Conservation (phyloP, 352 stramenopile genomes). For the Albugo laibachii region DNA sequence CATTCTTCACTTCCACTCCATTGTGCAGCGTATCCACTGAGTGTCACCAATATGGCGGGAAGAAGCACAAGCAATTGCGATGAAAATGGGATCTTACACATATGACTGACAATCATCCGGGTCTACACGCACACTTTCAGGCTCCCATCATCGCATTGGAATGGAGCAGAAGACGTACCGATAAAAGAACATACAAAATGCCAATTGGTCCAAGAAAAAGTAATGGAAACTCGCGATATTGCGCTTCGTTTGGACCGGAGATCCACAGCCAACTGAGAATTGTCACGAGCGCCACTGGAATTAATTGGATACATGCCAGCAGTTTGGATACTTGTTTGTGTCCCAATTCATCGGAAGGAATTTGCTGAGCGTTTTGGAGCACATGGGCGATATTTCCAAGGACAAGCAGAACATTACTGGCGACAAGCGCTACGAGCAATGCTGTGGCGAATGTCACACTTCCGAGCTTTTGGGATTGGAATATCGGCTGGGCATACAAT, state of each 20-base stretch:
- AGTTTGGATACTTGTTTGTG: conserved; percentile 72
- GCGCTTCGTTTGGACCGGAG: conserved; percentile 29
- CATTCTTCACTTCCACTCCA: conserved; percentile 23
- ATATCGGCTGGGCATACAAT: conserved; percentile 23
- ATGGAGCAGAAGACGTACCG: conserved; percentile 17
- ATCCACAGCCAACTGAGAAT: conserved; percentile 51
- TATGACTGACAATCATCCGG: conserved; percentile 79
- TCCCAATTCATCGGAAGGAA: conserved; percentile 42
- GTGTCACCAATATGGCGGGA: conserved; percentile 46
- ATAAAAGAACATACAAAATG: conserved; percentile 72
- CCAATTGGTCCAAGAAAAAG: conserved; percentile 65
- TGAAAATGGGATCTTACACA: conserved; percentile 78
- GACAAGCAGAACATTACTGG: conserved; percentile 57
- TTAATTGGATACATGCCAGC: conserved; percentile 52
- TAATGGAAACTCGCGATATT: conserved; percentile 48
- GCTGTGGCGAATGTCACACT: conserved; percentile 21
- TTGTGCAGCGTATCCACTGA: conserved; percentile 42
- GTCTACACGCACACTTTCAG: conserved; percentile 15
- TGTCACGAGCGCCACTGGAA: conserved; percentile 41
- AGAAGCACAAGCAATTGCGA: conserved; percentile 66
- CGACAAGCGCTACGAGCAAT: conserved; percentile 30
- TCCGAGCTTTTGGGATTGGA: conserved; percentile 17
- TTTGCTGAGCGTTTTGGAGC: conserved; percentile 25
- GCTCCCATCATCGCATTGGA: background rate
- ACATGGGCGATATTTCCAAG: conserved; percentile 63